Evolutionary conservation across 2,329 filamentous ascomycete genomes (phyloP).

Genomic region (Fusarium papillatum): DNA sequence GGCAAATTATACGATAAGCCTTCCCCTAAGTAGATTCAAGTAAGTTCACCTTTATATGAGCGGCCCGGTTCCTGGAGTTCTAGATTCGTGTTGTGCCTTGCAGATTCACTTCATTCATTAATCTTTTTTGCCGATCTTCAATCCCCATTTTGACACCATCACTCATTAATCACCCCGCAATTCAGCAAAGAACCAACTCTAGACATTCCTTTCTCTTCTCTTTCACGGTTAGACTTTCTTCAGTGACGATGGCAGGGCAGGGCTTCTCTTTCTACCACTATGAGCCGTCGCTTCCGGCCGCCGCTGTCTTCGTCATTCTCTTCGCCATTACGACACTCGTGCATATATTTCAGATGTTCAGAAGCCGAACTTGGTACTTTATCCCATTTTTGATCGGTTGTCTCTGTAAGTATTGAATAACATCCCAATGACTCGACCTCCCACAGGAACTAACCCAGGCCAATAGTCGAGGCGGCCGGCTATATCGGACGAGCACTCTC

Average conservation of each 20-base stretch:
- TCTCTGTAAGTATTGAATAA: constrained; percentile 50
- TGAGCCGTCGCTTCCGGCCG: constrained; percentile 57
- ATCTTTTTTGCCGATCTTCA: neutral
- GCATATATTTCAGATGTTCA: constrained; percentile 51
- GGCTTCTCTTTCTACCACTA: constrained; percentile 56
- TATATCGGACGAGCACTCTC: constrained; percentile 64
- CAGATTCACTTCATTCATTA: neutral
- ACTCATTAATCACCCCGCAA: neutral
- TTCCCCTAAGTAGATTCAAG: neutral
- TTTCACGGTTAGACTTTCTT: neutral
- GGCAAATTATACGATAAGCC: neutral
- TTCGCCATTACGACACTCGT: constrained; percentile 52
- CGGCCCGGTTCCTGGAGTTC: neutral
- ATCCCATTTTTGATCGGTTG: constrained; percentile 64
- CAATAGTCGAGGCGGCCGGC: constrained; percentile 38
- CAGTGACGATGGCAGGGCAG: neutral
- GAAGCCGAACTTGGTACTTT: constrained; percentile 62
- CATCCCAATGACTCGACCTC: fast-evolving
- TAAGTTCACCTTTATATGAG: neutral
- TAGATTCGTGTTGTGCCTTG: neutral
- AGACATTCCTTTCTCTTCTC: neutral
- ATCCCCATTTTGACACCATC: neutral
- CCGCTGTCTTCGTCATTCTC: constrained; percentile 55
- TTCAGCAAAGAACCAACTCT: neutral
- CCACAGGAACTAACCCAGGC: neutral